Evolutionary conservation across 148 eudicot genomes (phyloP), one percentile per base, ranked within the genome.

Genomic region (Spergularia bocconei): DNA sequence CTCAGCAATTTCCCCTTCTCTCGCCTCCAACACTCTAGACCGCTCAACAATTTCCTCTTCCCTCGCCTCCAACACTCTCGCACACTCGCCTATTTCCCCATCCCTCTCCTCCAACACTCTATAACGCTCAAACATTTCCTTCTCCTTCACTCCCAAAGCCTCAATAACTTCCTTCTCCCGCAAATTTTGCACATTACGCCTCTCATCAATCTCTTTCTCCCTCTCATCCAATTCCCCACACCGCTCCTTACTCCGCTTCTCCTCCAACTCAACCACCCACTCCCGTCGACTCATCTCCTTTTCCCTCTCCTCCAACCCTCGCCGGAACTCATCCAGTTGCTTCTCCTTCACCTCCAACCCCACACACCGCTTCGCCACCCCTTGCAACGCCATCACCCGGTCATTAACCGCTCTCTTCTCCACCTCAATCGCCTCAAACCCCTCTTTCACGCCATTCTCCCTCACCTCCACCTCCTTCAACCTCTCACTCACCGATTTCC

Each of bases 281-380:
- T 59, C n/a, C 39, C 75, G 7, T 65, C 20, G 44, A 13, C 60
- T 53, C 44, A 59, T 64, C 75, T 72, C 65, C 11, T 33, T 55
- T 13, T 44, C 48, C 10, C 48, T 44, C 48, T 44, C 48, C 48
- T 44, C 48, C 48, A 44, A 44, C 48, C 48, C 48, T 9, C 48
- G 48, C 48, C 48, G 48, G 8, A 44, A 44, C 48, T 44, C 48
- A 44, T 6, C 48, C 48, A 44, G 6, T 44, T 44, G 48, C 48
- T 44, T 44, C 48, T 44, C 48, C 48, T 44, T 44, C 48, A 6
- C 48, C 48, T 44, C 48, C 48, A 44, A 6, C 48, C 7, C 48
- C 48, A 9, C 48, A 9, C 48, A 44, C 48, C 48, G 48, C 48
- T 9, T 44, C 10, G 8, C 48, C 48, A 44, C 48, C 48, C 5